Conservation (phyloP, 139 green algal genomes). For the Chlamydomonas sphaeroides region DNA sequence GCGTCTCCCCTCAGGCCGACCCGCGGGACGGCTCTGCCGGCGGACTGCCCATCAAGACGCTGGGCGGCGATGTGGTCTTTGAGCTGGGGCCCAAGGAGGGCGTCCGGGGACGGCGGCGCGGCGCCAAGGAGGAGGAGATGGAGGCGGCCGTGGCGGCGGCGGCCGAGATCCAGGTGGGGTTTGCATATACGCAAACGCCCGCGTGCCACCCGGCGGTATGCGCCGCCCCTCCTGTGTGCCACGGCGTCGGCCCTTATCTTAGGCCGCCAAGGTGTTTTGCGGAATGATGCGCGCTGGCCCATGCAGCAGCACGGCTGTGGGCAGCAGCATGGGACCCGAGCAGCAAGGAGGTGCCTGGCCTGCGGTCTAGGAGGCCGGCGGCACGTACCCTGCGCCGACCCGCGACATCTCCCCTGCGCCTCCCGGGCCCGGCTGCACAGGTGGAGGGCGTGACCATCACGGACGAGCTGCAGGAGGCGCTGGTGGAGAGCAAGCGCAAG, state of each 20-base stretch:
- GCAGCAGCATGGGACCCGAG: too few relatives aligned
- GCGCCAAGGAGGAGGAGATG: background rate
- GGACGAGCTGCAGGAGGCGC: conserved; percentile 56
- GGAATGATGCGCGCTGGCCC: too few relatives aligned
- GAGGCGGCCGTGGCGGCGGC: conserved; percentile 12
- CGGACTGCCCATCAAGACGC: conserved; percentile 68
- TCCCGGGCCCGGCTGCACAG: background rate
- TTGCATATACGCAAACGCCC: too few relatives aligned
- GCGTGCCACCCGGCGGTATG: background rate
- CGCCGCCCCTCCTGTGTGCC: background rate
- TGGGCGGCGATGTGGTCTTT: conserved; percentile 61
- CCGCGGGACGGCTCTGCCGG: background rate
- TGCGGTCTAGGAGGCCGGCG: too few relatives aligned
- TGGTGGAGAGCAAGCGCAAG: conserved; percentile 37
- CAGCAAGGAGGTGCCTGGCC: too few relatives aligned
- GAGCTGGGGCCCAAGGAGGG: background rate
- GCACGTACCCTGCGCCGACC: too few relatives aligned
- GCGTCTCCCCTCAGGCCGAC: background rate
- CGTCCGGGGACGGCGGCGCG: background rate
- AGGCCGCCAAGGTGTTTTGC: too few relatives aligned
- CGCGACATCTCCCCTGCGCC: too few relatives aligned
- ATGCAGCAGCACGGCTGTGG: too few relatives aligned
- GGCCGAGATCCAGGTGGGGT: conserved; percentile 18
- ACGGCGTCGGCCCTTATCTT: too few relatives aligned
- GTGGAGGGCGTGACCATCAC: conserved; percentile 63